These are phyloP conservation scores for Prunus armeniaca DNA, from an alignment of 306 rosid species.

Conservation along the genomic window DNA sequence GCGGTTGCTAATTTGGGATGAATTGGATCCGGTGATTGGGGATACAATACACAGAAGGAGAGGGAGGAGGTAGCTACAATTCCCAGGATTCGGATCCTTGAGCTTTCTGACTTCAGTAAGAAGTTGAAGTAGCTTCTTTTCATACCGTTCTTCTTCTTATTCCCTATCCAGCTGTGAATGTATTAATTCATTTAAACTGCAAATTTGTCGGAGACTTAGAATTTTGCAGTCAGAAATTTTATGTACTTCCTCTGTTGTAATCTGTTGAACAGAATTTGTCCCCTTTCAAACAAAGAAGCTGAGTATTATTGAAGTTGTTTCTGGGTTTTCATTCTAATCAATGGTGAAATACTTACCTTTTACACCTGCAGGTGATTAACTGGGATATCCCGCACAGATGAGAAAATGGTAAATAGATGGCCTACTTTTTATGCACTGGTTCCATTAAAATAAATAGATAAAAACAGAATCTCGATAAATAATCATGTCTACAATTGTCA, in stretches of 20 bases:
- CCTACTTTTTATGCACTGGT: not conserved
- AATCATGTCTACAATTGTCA: too few species aligned
- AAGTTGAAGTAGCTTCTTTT: too few species aligned
- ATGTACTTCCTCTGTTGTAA: not conserved
- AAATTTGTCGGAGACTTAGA: not conserved
- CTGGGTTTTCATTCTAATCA: not conserved
- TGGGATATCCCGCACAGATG: too few species aligned
- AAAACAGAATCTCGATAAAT: not conserved
- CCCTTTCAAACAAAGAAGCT: constrained; percentile 5
- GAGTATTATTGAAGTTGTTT: constrained; percentile 1
- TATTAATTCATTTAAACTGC: too few species aligned
- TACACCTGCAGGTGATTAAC: too few species aligned
- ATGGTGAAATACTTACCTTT: not conserved
- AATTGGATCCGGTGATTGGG: constrained; percentile 63
- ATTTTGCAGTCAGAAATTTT: constrained; percentile 1
- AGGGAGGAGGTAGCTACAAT: constrained; percentile 72
- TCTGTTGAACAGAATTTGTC: not conserved
- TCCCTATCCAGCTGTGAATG: too few species aligned
- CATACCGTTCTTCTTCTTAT: too few species aligned
- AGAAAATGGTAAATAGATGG: too few species aligned
- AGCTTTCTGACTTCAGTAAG: too few species aligned
- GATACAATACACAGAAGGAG: constrained; percentile 82
- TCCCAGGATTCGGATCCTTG: constrained; percentile 62
- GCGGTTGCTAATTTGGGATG: not conserved
- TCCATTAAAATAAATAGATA: not conserved